Conservation (phyloP, 2,329 filamentous ascomycete genomes). For the Diaporthe ilicicola region DNA sequence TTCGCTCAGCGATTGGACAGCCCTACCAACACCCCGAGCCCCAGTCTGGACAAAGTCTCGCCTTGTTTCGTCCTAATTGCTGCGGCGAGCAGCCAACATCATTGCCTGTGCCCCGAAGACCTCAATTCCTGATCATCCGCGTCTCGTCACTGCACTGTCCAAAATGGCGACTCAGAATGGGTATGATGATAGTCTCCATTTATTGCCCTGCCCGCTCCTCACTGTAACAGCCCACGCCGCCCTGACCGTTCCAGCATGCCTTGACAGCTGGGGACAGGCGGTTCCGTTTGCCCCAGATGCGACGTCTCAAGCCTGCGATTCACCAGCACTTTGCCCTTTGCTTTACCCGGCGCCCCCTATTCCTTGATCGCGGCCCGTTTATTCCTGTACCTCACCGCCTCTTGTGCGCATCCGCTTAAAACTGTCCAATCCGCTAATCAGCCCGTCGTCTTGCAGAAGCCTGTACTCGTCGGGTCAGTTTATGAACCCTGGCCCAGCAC, state of each 20-base stretch:
- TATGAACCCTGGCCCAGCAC: conserved; percentile 97
- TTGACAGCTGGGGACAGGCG: neutral
- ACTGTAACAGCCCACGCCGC: neutral
- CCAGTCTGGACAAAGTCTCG: conserved; percentile 21
- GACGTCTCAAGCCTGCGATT: neutral
- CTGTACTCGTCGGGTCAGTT: conserved; percentile 74
- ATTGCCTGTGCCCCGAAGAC: conserved; percentile 9
- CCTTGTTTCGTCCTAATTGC: conserved; percentile 26
- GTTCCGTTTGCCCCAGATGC: conserved; percentile 14
- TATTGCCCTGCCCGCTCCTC: conserved; percentile 22
- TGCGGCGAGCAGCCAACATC: conserved; percentile 23
- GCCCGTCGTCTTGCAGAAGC: conserved; percentile 45
- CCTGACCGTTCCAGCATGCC: conserved; percentile 3
- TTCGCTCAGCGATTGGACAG: conserved; percentile 9
- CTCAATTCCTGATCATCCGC: neutral
- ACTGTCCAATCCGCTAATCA: conserved; percentile 25
- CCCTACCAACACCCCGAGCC: neutral
- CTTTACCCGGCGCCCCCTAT: conserved; percentile 13
- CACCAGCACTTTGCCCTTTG: conserved; percentile 1
- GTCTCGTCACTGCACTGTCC: conserved; percentile 26
- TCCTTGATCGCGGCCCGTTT: conserved; percentile 5
- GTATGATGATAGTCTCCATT: conserved; percentile 38
- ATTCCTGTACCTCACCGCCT: neutral
- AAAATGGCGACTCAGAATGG: conserved; percentile 47
- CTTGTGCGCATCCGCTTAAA: conserved; percentile 9